Conservation (phyloP, 164 flowering plant genomes). For the Paratinospora sagittata region DNA sequence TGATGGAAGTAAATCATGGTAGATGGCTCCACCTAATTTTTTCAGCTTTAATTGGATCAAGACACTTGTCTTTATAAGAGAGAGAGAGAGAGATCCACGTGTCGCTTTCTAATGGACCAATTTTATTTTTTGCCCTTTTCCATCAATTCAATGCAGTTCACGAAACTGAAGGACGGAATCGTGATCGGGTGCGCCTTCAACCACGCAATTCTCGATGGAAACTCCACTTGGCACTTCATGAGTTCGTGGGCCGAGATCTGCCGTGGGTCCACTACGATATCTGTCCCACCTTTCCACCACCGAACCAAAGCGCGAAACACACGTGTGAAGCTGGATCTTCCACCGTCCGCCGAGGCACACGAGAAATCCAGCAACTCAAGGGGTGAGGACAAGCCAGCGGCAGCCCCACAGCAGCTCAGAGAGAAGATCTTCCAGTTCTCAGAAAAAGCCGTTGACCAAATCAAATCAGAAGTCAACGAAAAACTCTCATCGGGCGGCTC, state of each 20-base stretch:
- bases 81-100: too few species aligned
- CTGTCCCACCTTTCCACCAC: constrained; percentile 69
- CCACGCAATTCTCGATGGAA: constrained; percentile 84
- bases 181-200: constrained; percentile 89
- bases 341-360: constrained; percentile 26
- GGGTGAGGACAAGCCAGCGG: constrained; percentile 24
- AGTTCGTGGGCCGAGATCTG: constrained; percentile 83
- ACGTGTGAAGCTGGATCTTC: constrained; percentile 71
- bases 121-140: too few species aligned
- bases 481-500: constrained; percentile 26
- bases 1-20: neutral
- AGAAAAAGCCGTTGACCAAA: constrained; percentile 48
- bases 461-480: constrained; percentile 57
- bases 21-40: neutral
- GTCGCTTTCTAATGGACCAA: too few species aligned
- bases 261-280: constrained; percentile 39
- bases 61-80: neutral
- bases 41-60: neutral
- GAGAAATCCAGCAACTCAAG: constrained; percentile 14
- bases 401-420: constrained; percentile 35
- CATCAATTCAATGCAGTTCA: constrained; percentile 42
- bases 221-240: constrained; percentile 98
- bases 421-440: constrained; percentile 81
- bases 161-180: constrained; percentile 84
- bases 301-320: constrained; percentile 74